Percentiles rank a stretch among this genome's conserved stretches.
Evolutionary conservation across 306 rosid species (phyloP).

Genomic region (Cotoneaster glaucophyllus): DNA sequence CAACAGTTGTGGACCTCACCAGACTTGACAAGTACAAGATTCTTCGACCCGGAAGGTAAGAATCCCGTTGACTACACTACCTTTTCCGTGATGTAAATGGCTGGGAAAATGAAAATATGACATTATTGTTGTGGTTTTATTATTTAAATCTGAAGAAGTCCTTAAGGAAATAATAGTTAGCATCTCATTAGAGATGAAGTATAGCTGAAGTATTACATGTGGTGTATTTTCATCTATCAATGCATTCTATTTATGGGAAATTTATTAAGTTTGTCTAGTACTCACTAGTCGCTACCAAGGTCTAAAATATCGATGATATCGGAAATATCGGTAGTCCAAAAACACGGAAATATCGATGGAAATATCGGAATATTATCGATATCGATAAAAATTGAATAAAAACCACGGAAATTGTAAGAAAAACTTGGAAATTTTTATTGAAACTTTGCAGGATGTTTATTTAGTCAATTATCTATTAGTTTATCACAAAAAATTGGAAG

Average conservation of each 20-base stretch:
- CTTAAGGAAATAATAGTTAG: neutral
- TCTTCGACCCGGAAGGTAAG: conserved; percentile 91
- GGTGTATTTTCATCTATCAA: neutral
- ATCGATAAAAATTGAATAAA: no score
- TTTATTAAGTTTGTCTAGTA: neutral
- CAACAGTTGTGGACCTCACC: conserved; percentile 80
- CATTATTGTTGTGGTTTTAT: neutral
- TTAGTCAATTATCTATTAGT: no score
- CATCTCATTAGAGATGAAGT: neutral
- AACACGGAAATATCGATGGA: no score
- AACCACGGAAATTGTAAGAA: no score
- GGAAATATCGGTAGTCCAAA: no score
- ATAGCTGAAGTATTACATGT: neutral
- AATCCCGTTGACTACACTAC: neutral
- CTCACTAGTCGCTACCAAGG: neutral
- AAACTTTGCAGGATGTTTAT: no score
- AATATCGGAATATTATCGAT: no score
- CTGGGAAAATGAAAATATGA: neutral
- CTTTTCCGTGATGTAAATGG: neutral
- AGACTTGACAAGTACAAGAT: conserved; percentile 57
- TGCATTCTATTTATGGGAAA: neutral
- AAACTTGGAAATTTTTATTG: no score
- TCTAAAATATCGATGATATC: no score
- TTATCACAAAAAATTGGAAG: no score
- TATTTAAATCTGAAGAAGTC: neutral